These are phyloP conservation scores for Durotheca rogersii DNA, from an alignment of 495 filamentous ascomycete genomes.

Conservation along the genomic window DNA sequence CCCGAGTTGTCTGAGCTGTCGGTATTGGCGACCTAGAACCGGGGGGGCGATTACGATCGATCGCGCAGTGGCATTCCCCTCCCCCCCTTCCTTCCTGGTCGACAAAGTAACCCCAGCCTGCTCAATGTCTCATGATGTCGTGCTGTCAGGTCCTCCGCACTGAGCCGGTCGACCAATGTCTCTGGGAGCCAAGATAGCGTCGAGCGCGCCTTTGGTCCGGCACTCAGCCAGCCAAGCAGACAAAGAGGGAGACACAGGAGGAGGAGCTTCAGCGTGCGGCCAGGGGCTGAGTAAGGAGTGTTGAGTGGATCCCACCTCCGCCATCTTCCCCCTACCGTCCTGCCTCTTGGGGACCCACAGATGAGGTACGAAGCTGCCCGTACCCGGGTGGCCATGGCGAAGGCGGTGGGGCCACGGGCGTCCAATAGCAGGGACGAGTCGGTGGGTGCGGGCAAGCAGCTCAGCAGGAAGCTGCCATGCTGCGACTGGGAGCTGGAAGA, in stretches of 20 bases:
- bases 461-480: not conserved
- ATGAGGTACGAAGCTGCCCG: not conserved
- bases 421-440: not conserved
- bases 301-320: slow-evolving; percentile 7
- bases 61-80: not conserved
- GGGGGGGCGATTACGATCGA: slow-evolving; percentile 21
- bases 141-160: slow-evolving; percentile 17
- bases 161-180: slow-evolving; percentile 15
- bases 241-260: too few species aligned
- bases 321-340: too few species aligned
- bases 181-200: slow-evolving; percentile 11
- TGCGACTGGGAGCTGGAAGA: too few species aligned
- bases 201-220: slow-evolving; percentile 23
- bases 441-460: not conserved
- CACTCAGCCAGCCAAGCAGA: too few species aligned
- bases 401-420: too few species aligned
- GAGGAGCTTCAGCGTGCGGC: too few species aligned
- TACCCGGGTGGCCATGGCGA: too few species aligned
- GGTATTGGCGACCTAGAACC: slow-evolving; percentile 13
- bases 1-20: slow-evolving; percentile 10
- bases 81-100: not conserved
- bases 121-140: slow-evolving; percentile 6
- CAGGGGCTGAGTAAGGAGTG: slow-evolving; percentile 25
- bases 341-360: not conserved
- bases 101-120: not conserved